Percentiles rank a stretch among this genome's conserved stretches.
These are phyloP conservation scores for Daucus carota DNA, from an alignment of 129 eudicot genomes.

Conservation along the genomic window DNA sequence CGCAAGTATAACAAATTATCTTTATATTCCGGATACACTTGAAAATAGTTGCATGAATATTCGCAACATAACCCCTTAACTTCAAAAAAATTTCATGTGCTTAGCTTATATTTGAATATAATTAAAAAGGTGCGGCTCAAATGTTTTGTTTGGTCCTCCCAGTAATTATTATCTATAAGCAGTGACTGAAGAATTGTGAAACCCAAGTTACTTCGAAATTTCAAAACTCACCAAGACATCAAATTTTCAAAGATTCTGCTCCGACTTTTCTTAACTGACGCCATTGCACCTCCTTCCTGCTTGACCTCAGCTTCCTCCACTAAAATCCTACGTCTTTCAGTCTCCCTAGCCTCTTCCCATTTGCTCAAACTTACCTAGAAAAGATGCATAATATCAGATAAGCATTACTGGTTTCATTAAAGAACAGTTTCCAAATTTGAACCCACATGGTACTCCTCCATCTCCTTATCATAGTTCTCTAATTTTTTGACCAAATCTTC, in stretches of 20 bases:
- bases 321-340: conserved; percentile 58
- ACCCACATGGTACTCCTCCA: conserved; percentile 82
- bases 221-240: conserved; percentile 54
- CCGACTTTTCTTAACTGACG: conserved; percentile 34
- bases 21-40: not conserved
- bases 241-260: conserved; percentile 48
- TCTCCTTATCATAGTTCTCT: conserved; percentile 70
- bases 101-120: not conserved
- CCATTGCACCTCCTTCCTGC: conserved; percentile 49
- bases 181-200: not conserved
- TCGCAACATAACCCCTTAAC: no score
- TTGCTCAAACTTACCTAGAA: conserved; percentile 55
- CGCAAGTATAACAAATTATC: not conserved
- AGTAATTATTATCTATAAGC: not conserved
- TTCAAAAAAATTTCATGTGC: not conserved
- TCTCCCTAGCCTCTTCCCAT: conserved; percentile 86
- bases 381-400: conserved; percentile 13
- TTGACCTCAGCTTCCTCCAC: conserved; percentile 70
- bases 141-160: not conserved
- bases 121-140: not conserved
- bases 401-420: not conserved
- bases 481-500: conserved; percentile 64
- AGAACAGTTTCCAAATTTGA: not conserved
- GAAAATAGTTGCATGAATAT: not conserved
- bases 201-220: not conserved